Evolutionary conservation across 2,329 filamentous ascomycete genomes (phyloP).

Genomic region (Tolypocladium paradoxum): DNA sequence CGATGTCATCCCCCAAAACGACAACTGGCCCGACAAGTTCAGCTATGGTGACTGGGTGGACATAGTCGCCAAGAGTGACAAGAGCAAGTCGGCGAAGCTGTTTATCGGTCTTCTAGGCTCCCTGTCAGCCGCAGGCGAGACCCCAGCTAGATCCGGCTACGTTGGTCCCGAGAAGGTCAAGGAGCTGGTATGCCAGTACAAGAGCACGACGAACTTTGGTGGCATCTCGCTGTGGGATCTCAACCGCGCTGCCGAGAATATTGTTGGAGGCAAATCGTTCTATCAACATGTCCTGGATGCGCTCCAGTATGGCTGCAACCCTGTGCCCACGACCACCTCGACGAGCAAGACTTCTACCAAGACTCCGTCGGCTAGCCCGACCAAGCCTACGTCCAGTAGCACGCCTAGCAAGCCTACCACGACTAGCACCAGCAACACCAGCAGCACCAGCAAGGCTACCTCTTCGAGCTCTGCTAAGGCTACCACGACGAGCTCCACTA

Average conservation of each 20-base stretch:
- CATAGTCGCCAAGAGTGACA: conserved; percentile 19
- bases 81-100: conserved; percentile 30
- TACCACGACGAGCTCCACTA: too few relatives aligned
- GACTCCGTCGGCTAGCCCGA: too few relatives aligned
- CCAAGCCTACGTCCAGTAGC: too few relatives aligned
- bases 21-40: conserved; percentile 21
- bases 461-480: too few relatives aligned
- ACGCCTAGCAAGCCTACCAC: too few relatives aligned
- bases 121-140: conserved; percentile 13
- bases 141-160: too few relatives aligned
- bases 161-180: conserved; percentile 20
- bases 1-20: conserved; percentile 20
- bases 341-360: too few relatives aligned
- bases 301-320: conserved; percentile 24
- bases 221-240: conserved; percentile 37
- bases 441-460: too few relatives aligned
- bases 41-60: conserved; percentile 32
- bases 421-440: too few relatives aligned
- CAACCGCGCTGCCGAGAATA: conserved; percentile 21
- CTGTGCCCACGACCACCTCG: conserved; percentile 13
- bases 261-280: conserved; percentile 22
- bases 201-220: conserved; percentile 27
- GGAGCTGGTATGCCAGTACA: conserved; percentile 27
- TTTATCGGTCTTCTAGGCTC: conserved; percentile 32
- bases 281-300: conserved; percentile 25